Conservation (phyloP, 352 stramenopile species). For the Phytopythium oedochilum region DNA sequence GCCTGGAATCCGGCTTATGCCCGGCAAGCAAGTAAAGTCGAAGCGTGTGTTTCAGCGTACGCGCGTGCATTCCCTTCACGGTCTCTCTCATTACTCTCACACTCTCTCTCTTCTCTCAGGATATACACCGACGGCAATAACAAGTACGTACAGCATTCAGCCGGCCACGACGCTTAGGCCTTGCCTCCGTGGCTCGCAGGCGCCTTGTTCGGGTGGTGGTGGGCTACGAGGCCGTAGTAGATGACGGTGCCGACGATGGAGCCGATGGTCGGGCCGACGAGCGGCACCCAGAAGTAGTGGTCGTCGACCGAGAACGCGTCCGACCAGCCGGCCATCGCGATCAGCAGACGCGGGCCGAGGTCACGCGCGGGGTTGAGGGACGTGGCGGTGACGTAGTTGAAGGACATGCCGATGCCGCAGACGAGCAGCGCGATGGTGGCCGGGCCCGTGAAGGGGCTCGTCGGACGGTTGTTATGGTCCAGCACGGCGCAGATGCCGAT, state of each 20-base stretch:
- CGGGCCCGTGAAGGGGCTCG: conserved; percentile 25
- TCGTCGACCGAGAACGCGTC: conserved; percentile 35
- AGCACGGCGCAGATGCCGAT: conserved; percentile 40
- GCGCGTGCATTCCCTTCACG: no score
- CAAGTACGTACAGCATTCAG: no score
- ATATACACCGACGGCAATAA: no score
- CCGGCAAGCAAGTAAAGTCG: no score
- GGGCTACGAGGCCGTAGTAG: conserved; percentile 38
- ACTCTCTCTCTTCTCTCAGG: no score
- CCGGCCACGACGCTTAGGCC: no score
- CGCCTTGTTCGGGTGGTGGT: conserved; percentile 41
- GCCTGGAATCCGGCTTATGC: no score
- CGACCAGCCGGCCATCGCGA: conserved; percentile 31
- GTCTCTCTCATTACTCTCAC: no score
- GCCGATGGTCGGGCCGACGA: conserved; percentile 36
- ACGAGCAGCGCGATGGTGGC: conserved; percentile 39
- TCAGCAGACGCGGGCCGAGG: conserved; percentile 47
- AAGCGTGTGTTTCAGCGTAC: no score
- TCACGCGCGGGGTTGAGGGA: conserved; percentile 55
- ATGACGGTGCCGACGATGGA: conserved; percentile 27
- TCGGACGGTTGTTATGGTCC: conserved; percentile 43
- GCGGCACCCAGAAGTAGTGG: conserved; percentile 56
- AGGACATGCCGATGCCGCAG: conserved; percentile 51
- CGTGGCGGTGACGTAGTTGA: conserved; percentile 50
- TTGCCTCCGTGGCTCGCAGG: no score